Base-by-base conservation (phyloP, 1,284 basidiomycete species). In the Sanghuangporus baumii region DNA sequence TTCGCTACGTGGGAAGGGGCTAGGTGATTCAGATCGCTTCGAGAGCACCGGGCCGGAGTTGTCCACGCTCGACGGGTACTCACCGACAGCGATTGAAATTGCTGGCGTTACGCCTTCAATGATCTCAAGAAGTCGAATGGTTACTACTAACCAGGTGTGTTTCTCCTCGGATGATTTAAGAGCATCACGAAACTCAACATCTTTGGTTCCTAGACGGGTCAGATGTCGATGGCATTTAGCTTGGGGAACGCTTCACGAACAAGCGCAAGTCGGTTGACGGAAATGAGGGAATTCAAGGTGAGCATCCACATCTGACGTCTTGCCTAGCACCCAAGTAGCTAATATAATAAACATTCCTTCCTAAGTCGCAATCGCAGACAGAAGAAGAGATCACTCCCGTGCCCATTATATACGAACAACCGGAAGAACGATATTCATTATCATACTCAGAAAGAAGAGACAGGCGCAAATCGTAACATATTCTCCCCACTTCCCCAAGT, bases 1-100 rank as follows among this genome's bases (percentile, higher is more conserved):
- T n/a, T 70, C 70, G n/a, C 65, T 79, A 26, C 71, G 72, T 52
- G 67, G 66, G 23, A 55, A 66, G 40, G 63, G 59, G 6, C 66
- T 67, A 36, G 66, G 65, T 20, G 43, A 46, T 18, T 12, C 43
- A 14, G 43, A 46, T 5, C 23, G 23, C 23, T 62, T 67, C 31
- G 69, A 69, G 6, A 68, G 68, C 12, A 63, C 63, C 12, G 64
- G 67, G 20, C 67, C 71, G 2, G 71, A 26, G 11, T 37, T 48
- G 8, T 55, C 57, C 6, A 56, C 47, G 14, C 16, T 26, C 12
- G 58, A 46, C 12, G 57, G 50, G 16, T 41, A 55, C 3, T 54
- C 51, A 40, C 37, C 38, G 11, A 52, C 60, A 12, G 40, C 56
- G 20, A 34, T 65, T 34, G 48, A 61, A 14, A 62, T 65, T 7